Base-by-base conservation (phyloP, 2,329 filamentous ascomycete genomes). In the Furcasterigmium furcatum region DNA sequence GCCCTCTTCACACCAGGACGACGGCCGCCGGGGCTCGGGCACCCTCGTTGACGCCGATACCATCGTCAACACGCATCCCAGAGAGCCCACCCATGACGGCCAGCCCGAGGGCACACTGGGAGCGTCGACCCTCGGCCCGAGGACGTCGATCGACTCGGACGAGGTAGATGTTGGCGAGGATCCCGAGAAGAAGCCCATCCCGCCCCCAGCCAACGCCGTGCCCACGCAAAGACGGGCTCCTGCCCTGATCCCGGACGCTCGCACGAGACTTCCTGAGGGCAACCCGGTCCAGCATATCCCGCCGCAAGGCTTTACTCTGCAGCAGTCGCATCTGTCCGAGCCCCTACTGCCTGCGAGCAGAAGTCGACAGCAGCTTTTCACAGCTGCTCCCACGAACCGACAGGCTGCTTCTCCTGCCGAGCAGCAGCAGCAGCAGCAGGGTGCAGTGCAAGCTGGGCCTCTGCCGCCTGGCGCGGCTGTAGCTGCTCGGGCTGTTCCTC, bases 311-410 rank as follows among this genome's bases (percentile, higher is more conserved):
- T 82, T 78, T 77, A 76, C 72, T 41, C 59, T 77, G 6, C 70
- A 80, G 50, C 76, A 80, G 59, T 81, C 78, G 9, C 69, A 76
- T 47, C 62, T 82, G 29, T 61, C 70, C 2, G 70, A 77, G 50
- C 79, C 79, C 21, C 64, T 80, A 7, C 61, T 70, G 16, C 44
- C 48, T 18, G 39, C 50, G 18, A 52, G 50, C 19, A 41, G 50
- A 9, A 45, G 39, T 24, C 50, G 50, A 12, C 43, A 46, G 25
- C 50, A n/a, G n/a, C n/a, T 46, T 4, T 43, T 41, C 13, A 38
- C 40, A 12, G 41, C 41, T 39, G 10, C 29, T 8, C 56, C 63
- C 4, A 58, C 65, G 4, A 63, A 65, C 25, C 63, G 64, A 18
- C 63, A 66, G 38, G 62, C 64, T 10, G 51, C 60, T 6, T 64